phyloP scores from a whole-genome alignment of 441 rosid species.

The Gossypium gossypioides region DNA sequence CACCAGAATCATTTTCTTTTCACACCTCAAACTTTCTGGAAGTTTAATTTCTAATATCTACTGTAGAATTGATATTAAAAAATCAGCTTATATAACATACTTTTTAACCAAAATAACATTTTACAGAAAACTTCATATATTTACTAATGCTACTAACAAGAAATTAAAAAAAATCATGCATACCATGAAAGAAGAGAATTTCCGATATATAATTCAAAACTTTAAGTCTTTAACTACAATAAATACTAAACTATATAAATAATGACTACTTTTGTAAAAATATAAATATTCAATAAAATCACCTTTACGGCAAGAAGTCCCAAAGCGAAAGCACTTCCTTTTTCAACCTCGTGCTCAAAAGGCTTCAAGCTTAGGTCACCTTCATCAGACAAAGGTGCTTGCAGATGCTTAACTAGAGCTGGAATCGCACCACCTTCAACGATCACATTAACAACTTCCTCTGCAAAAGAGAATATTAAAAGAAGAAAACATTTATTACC shows the following conservation, averaged over 20 bases:
- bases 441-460: slow-evolving; percentile 84
- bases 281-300: not conserved
- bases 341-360: slow-evolving; percentile 91
- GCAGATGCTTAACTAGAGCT: slow-evolving; percentile 82
- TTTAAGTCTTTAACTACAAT: slow-evolving; percentile 1
- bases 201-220: not conserved
- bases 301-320: slow-evolving; percentile 97
- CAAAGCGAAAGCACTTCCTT: slow-evolving; percentile 89
- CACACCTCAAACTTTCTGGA: not conserved
- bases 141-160: slow-evolving; percentile 3
- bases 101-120: not conserved
- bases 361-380: slow-evolving; percentile 47
- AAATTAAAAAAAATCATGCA: not conserved
- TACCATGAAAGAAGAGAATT: not conserved
- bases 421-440: slow-evolving; percentile 95
- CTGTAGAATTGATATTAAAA: not conserved
- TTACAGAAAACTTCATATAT: not conserved
- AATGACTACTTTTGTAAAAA: slow-evolving; percentile 1
- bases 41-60: not conserved
- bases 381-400: slow-evolving; percentile 54
- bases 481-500: not conserved
- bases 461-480: slow-evolving; percentile 25
- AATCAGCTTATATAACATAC: not conserved
- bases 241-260: not conserved
- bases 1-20: not conserved